Base-by-base conservation (phyloP, 352 stramenopile genomes). In the Phytopythium mirpurense region DNA sequence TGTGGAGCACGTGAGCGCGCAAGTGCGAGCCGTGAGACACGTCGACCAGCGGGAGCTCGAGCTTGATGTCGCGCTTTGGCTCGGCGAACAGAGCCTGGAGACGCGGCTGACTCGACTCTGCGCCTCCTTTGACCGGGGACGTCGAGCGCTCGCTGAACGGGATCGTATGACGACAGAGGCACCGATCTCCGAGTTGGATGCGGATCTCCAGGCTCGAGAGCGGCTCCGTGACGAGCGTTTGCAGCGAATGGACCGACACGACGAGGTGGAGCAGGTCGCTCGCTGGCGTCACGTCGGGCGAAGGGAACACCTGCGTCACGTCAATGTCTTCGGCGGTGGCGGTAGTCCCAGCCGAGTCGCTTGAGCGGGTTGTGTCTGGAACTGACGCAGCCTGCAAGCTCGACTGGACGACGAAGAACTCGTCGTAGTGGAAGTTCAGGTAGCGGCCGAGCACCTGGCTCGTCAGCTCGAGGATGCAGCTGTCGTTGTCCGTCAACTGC, bases 1-100 rank as follows among this genome's bases (percentile, higher is more conserved):
- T 91, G 3, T 59, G 68, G 21, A 63, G 60, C 31, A 92, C 65
- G 2, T 83, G 63, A 35, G 94, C 61, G 9, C 78, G 70, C 14
- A 93, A 49, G 41, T 91, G 83, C 2, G 82, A 85, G 2, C 83
- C 85, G 37, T 91, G 81, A 4, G 83, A 83, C 21, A 95, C 77
- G 44, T 93, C 78, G 21, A 68, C 70, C 2, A 93, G 54, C 1
- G 58, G 63, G 14, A 93, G 59, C 3, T 26, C 24, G 31, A 54
- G 47, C 47, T 43, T 21, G 19, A 54, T 19, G 12, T 43, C 29
- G 2, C 35, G n/a, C 47, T 54, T 42, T 21, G n/a, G 47, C 34
- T 54, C 47, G 35, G 47, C 6, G 31, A 54, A 51, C 29, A 51
- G 45, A 24, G 8, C 29, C 10, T 37, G 45, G 3, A 23, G 29